Percentiles rank a stretch among this genome's conserved stretches.
phyloP scores from a whole-genome alignment of 805 yeast species.

The Starmerella lactis-condensi region DNA sequence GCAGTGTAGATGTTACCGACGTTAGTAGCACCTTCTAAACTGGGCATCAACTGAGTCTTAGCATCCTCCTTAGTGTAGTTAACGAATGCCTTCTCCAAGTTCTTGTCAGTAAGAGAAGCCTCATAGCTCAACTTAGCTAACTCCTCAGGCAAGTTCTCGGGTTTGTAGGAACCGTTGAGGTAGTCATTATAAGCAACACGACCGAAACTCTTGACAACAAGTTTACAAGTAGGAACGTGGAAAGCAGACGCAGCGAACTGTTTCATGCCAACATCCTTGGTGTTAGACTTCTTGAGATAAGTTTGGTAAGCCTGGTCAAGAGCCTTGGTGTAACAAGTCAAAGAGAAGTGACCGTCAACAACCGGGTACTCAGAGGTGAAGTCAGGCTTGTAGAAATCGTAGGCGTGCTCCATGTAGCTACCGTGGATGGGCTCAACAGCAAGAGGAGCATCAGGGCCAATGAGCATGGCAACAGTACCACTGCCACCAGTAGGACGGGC shows the following conservation, averaged over 20 bases:
- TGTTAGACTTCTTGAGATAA: slow-evolving; percentile 41
- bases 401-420: slow-evolving; percentile 86
- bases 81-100: slow-evolving; percentile 70
- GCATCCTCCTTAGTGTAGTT: slow-evolving; percentile 51
- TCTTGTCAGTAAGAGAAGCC: slow-evolving; percentile 57
- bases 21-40: slow-evolving; percentile 77
- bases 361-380: slow-evolving; percentile 90
- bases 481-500: slow-evolving; percentile 99
- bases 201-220: slow-evolving; percentile 82
- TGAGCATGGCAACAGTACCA: slow-evolving; percentile 82
- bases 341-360: slow-evolving; percentile 92
- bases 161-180: slow-evolving; percentile 45
- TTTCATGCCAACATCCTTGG: slow-evolving; percentile 36
- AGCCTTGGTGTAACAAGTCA: slow-evolving; percentile 85
- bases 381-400: slow-evolving; percentile 94
- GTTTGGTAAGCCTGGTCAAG: slow-evolving; percentile 68
- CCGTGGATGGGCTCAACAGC: slow-evolving; percentile 83
- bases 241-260: slow-evolving; percentile 82
- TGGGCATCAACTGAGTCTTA: slow-evolving; percentile 55
- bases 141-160: slow-evolving; percentile 36
- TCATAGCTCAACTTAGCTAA: slow-evolving; percentile 51
- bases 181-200: slow-evolving; percentile 81
- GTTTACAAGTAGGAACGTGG: slow-evolving; percentile 97
- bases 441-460: slow-evolving; percentile 96
- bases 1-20: slow-evolving; percentile 98